Evolutionary conservation across 148 eudicot species (phyloP), one percentile per base, ranked within the genome.

Genomic region (Drosera capensis): DNA sequence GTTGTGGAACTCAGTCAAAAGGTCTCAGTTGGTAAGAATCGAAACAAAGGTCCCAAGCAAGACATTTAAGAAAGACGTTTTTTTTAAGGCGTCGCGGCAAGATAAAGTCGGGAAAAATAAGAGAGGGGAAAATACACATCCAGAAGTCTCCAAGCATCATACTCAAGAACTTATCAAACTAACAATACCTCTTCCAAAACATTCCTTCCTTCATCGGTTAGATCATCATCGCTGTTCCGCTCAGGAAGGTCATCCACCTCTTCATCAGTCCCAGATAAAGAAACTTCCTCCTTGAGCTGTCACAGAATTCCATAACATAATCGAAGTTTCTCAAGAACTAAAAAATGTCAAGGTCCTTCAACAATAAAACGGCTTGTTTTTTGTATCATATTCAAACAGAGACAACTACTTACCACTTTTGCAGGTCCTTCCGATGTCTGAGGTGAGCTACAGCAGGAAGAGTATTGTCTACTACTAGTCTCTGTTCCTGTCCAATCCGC

Each of bases 231-330:
- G 19, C 87, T 88, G 45, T 74, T 94, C 41, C 64, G 17, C 40
- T 72, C 86, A 42, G 68, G 70, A 14, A 74, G 67, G 41, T 80
- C 96, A 63, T 83, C 96, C 46, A 68, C 68, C 62, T 86, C 96
- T 68, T 83, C 96, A 58, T 88, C 96, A 46, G 94, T 88, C 22
- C 94, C 96, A 68, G 75, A 67, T 31, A 88, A 90, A 14, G 94
- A 72, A 4, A 55, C 47, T 22, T 83, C 94, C 62, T 75, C 96
- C 71, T 66, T 88, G 39, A 66, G 81, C 96, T 88, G 80, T n/a
- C 20, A 34, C n/a, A 34, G 38, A 11, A 4, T 9, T 9, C 1
- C 38, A 34, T 34, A 2, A 34, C n/a, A 2, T 2, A 34, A 34
- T 28, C 31, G 14, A 34, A 9, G 38, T 34, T 34, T 5, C 11